phyloP scores from a whole-genome alignment of 2,329 filamentous ascomycete genomes.

The Colletotrichum orbiculare region DNA sequence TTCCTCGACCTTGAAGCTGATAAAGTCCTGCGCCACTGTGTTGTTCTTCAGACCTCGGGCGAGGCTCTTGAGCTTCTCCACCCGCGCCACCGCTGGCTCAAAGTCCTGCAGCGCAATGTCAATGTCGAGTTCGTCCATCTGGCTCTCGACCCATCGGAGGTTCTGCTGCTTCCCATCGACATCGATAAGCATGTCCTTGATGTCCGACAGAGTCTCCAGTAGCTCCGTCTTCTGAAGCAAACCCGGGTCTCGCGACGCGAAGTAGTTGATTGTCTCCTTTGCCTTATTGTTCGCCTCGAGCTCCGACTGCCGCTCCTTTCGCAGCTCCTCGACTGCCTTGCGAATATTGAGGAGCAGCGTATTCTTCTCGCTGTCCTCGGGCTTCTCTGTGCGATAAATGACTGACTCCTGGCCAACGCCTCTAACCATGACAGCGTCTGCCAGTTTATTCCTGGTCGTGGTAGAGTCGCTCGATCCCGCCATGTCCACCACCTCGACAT shows the following conservation, averaged over 20 bases:
- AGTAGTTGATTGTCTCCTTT: conserved; percentile 86
- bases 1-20: conserved; percentile 90
- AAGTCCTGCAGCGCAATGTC: conserved; percentile 92
- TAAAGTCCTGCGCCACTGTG: conserved; percentile 87
- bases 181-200: conserved; percentile 91
- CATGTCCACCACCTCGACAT: conserved; percentile 93
- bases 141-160: conserved; percentile 92
- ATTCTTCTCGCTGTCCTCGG: conserved; percentile 81
- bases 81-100: conserved; percentile 82
- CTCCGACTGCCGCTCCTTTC: conserved; percentile 86
- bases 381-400: conserved; percentile 91
- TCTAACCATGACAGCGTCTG: conserved; percentile 90
- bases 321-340: conserved; percentile 91
- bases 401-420: conserved; percentile 89
- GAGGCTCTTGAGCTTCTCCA: conserved; percentile 86
- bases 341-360: conserved; percentile 88
- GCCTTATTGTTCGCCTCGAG: conserved; percentile 88
- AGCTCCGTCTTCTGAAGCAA: conserved; percentile 83
- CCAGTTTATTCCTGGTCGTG: conserved; percentile 67
- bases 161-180: conserved; percentile 97
- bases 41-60: conserved; percentile 87
- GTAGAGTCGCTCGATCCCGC: conserved; percentile 72
- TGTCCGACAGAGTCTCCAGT: conserved; percentile 80
- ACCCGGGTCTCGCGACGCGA: conserved; percentile 81
- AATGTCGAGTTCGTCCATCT: conserved; percentile 96